Percentiles rank a stretch among this genome's conserved stretches.
Evolutionary conservation across 2,329 filamentous ascomycete genomes (phyloP).

Genomic region (Lasiodiplodia citricola): DNA sequence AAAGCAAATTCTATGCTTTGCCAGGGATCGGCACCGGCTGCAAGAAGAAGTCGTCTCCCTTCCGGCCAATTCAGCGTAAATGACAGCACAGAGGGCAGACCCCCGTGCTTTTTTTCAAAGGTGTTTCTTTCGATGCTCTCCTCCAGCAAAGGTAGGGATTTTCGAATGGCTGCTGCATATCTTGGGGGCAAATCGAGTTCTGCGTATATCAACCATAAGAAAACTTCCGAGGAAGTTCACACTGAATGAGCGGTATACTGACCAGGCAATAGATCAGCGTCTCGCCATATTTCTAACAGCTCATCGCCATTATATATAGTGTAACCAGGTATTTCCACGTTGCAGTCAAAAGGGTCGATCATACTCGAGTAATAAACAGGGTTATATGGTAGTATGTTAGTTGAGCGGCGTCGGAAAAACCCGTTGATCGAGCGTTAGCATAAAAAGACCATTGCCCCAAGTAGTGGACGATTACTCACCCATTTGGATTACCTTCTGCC

Average conservation of each 20-base stretch:
- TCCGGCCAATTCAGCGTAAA: background rate
- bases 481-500: background rate
- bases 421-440: too few relatives aligned
- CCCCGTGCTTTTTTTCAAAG: background rate
- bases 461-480: background rate
- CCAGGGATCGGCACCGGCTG: background rate
- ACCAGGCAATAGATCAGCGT: background rate
- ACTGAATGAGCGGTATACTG: background rate
- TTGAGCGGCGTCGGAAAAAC: too few relatives aligned
- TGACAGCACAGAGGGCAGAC: background rate
- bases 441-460: too few relatives aligned
- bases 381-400: too few relatives aligned
- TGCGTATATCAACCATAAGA: background rate
- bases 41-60: background rate
- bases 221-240: background rate
- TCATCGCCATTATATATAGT: too few relatives aligned
- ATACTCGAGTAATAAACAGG: background rate
- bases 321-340: accelerated
- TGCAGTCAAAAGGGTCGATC: background rate
- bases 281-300: background rate
- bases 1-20: background rate
- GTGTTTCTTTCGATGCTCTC: background rate
- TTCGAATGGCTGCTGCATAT: background rate
- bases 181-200: background rate
- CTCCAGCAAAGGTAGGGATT: background rate